Evolutionary conservation across 371 early-diverging fungal genomes (phyloP), one percentile per base, ranked within the genome.

Genomic region (Rhizopus microsporus): DNA sequence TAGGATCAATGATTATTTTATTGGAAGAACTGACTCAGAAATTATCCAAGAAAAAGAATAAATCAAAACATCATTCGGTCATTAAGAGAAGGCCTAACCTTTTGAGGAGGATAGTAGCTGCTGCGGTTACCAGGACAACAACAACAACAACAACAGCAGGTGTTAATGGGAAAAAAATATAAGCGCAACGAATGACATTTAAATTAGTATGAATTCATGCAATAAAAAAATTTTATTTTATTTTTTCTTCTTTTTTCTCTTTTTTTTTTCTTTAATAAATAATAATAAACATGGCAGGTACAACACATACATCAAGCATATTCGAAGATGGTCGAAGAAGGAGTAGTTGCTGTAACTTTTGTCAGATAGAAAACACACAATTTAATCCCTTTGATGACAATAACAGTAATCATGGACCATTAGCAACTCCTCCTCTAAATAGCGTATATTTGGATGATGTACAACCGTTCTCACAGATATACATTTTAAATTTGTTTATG

Each of bases 401-500:
- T n/a, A 23, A 23, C 23, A 23, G 23, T 23, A 9, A 34, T 1
- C 43, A 47, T 17, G 38, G 51, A 10, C 33, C 37, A 0, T 29
- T 50, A 4, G 7, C 49, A 1, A 64, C 59, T 6, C 64, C 64
- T 8, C 64, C 64, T 10, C 43, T 64, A 7, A 51, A 59, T 9
- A 48, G 32, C 23, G 45, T 64, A 5, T 43, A 47, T 37, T 63
- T 40, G 23, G 63, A 63, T 29, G 45, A 63, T 37, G 12, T 42
- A 7, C 53, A 65, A 15, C 70, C 68, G 0, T 59, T 62, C 35
- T 46, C 60, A 5, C 60, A 53, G 16, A 58, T 51, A 12, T 71
- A 74, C 52, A 52, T 77, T 1, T n/a, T 73, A 9, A 69, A 69
- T 33, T 46, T 77, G 5, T 69, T 77, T 34, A 52, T 66, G 35